These are phyloP conservation scores for Penicillium parvum DNA, from an alignment of 495 filamentous ascomycete genomes.

Conservation along the genomic window DNA sequence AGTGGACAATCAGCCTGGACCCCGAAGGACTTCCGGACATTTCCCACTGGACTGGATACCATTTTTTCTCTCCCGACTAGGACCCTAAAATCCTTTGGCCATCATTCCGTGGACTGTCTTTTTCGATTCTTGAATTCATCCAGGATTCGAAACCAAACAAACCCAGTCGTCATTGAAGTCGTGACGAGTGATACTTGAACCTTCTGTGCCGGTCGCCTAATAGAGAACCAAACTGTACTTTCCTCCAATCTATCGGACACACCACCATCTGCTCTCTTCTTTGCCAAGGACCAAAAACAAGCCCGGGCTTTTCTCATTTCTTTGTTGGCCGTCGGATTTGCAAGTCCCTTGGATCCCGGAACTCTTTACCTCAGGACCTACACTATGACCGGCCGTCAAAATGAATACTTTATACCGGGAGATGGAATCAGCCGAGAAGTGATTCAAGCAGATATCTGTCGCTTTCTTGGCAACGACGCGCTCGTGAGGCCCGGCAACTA, in stretches of 20 bases:
- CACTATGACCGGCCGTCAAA: conserved; percentile 55
- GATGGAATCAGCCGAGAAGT: conserved; percentile 91
- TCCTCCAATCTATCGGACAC: conserved; percentile 23
- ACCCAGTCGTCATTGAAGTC: conserved; percentile 16
- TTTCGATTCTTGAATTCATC: conserved; percentile 8
- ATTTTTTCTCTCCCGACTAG: conserved; percentile 20
- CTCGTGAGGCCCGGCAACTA: conserved; percentile 80
- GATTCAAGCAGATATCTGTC: conserved; percentile 91
- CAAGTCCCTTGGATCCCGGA: conserved; percentile 30
- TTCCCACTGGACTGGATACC: conserved; percentile 14
- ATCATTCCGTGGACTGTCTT: conserved; percentile 18
- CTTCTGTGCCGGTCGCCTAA: conserved; percentile 17
- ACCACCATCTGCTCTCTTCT: conserved; percentile 9
- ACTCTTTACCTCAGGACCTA: conserved; percentile 24
- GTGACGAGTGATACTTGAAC: conserved; percentile 20
- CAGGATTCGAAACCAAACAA: conserved; percentile 10
- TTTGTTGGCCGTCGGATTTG: conserved; percentile 31
- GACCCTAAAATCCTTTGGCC: conserved; percentile 14
- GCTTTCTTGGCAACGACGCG: conserved; percentile 89
- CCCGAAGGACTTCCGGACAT: conserved; percentile 20
- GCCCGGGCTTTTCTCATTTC: conserved; percentile 16
- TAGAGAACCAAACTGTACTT: conserved; percentile 24
- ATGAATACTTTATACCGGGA: conserved; percentile 83
- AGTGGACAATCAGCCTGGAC: conserved; percentile 18
- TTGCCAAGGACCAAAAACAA: conserved; percentile 10